Percentiles rank a stretch among this genome's conserved stretches.
These are phyloP conservation scores for Stephanocyclus meneghinianus DNA, from an alignment of 352 stramenopile genomes.

Conservation along the genomic window DNA sequence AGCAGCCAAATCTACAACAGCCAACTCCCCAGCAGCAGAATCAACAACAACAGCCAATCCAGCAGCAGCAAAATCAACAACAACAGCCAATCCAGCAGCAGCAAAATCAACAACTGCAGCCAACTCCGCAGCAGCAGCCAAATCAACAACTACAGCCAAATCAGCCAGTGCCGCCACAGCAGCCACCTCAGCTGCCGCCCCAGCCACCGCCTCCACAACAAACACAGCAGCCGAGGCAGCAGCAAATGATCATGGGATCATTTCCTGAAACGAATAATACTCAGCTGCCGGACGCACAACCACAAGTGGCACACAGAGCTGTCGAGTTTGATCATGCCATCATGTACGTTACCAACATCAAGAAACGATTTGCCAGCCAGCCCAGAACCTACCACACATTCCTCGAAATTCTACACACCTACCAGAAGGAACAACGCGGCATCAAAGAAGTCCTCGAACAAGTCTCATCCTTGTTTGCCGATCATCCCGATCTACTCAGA, in stretches of 20 bases:
- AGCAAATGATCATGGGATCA: slow-evolving; percentile 22
- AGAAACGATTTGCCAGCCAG: slow-evolving; percentile 96
- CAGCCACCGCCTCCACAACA: slow-evolving; percentile 13
- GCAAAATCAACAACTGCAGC: not conserved
- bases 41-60: slow-evolving; percentile 10
- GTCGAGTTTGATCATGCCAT: slow-evolving; percentile 99
- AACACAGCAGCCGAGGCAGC: slow-evolving; percentile 15
- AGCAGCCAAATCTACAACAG: slow-evolving; percentile 7
- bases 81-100: not conserved
- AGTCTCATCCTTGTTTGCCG: slow-evolving; percentile 97
- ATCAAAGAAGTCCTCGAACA: slow-evolving; percentile 93
- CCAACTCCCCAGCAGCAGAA: slow-evolving; percentile 8
- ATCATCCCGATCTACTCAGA: slow-evolving; percentile 98
- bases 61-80: slow-evolving; percentile 24
- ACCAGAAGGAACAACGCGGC: slow-evolving; percentile 99
- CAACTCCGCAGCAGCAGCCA: not conserved
- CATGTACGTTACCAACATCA: slow-evolving; percentile 98
- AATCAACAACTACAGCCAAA: not conserved
- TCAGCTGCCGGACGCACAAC: slow-evolving; percentile 15
- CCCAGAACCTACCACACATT: slow-evolving; percentile 98
- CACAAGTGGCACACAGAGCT: slow-evolving; percentile 11
- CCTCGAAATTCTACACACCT: slow-evolving; percentile 99
- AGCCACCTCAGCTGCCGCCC: slow-evolving; percentile 19
- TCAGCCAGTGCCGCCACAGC: not conserved
- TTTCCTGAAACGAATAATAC: slow-evolving; percentile 18